phyloP scores from a whole-genome alignment of 352 stramenopile species.

The Phytophthora cajani region DNA sequence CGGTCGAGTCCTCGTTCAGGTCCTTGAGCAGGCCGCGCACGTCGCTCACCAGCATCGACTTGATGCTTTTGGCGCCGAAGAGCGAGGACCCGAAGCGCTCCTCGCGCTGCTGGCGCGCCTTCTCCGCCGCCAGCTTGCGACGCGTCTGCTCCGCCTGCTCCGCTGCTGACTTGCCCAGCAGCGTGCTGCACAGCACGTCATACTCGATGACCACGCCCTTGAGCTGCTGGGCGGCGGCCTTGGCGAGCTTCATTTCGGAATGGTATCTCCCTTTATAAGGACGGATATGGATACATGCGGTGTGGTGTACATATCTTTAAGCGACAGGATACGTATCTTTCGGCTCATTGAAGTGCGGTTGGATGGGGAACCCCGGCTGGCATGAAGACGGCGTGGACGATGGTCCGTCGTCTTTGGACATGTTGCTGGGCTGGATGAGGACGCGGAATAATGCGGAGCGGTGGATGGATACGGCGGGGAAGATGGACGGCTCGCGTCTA shows the following conservation, averaged over 20 bases:
- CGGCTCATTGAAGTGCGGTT: too few relatives aligned
- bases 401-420: conserved; percentile 16
- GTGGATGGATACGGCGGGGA: neutral
- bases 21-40: conserved; percentile 70
- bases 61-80: conserved; percentile 36
- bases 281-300: neutral
- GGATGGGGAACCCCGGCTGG: conserved; percentile 11
- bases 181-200: conserved; percentile 76
- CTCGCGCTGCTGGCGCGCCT: conserved; percentile 24
- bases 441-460: neutral
- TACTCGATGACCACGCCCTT: conserved; percentile 83
- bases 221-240: conserved; percentile 69
- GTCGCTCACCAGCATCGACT: conserved; percentile 69
- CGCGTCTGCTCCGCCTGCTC: conserved; percentile 41
- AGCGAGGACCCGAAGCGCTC: conserved; percentile 35
- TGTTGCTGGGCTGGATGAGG: conserved; percentile 15
- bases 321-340: neutral
- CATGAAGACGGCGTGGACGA: conserved; percentile 20
- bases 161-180: conserved; percentile 53
- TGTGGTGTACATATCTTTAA: conserved; percentile 7
- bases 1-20: conserved; percentile 64
- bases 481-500: neutral
- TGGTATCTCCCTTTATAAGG: conserved; percentile 26
- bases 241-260: conserved; percentile 66
- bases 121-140: conserved; percentile 26